Conservation (phyloP, 148 eudicot species). For the Rhododendron simsii region DNA sequence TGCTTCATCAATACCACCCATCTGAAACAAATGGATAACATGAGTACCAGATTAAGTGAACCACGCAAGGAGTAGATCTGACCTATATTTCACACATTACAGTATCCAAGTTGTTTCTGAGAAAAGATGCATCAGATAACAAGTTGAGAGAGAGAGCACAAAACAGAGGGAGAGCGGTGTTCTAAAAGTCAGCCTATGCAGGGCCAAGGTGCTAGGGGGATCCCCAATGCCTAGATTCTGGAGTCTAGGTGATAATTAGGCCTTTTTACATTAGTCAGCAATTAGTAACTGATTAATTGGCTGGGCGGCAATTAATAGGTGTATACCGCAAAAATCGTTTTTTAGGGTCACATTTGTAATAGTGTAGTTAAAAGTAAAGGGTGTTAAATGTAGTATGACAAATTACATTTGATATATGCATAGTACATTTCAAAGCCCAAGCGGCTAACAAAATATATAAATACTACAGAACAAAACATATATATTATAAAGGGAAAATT, state of each 20-base stretch:
- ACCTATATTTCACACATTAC: not conserved
- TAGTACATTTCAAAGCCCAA: not conserved
- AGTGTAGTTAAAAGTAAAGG: not conserved
- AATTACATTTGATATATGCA: not conserved
- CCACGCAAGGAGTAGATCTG: not conserved
- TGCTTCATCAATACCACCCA: constrained; percentile 98
- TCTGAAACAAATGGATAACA: constrained; percentile 38
- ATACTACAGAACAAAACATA: not conserved
- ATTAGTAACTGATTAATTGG: not conserved
- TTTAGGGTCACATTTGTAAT: not conserved
- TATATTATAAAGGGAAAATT: too few relatives aligned
- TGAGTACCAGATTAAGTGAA: not conserved
- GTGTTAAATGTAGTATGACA: not conserved
- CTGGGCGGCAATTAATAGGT: not conserved
- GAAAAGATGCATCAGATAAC: not conserved
- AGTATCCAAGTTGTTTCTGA: not conserved
- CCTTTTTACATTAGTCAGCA: not conserved
- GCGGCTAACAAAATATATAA: not conserved
- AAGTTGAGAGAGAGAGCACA: not conserved
- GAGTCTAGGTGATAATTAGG: not conserved
- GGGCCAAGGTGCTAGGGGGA: not conserved
- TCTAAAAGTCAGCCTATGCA: not conserved
- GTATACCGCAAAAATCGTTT: not conserved
- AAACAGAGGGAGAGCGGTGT: not conserved
- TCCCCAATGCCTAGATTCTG: not conserved